Evolutionary conservation across 2,329 filamentous ascomycete genomes (phyloP), one percentile per base, ranked within the genome.

Genomic region (Penicillium brevicompactum): DNA sequence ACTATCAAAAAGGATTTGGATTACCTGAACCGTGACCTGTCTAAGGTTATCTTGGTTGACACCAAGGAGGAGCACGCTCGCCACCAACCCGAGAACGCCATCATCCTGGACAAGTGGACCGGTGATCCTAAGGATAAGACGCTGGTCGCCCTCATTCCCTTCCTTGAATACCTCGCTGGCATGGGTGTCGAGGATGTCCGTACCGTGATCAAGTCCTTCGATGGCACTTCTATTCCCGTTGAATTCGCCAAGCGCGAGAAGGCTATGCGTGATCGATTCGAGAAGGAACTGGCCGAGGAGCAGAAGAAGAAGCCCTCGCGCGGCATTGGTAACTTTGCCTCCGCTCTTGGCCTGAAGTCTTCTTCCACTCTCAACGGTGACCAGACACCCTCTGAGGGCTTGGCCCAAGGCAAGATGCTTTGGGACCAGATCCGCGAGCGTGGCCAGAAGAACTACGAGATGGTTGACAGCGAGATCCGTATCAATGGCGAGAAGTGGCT

Each of bases 401-500:
- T 94, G 58, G 87, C 89, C 2, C 87, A 96, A 75, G 94, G 93
- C 67, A 99, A 97, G 84, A 97, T 97, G 91, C 80, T 97, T 63
- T 92, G 92, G 76, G 94, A 99, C 70, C 87, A 96, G 74, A 92
- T 94, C 48, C 87, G 94, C 47, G 94, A 99, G 78, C 85, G 92
- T 47, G 94, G 94, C 32, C 90, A 92, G 77, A 88, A 88, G 73
- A 89, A 92, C 75, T 99, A 97, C 76, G 86, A 96, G 79, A 78
- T 87, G 64, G 83, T 97, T 59, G 93, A 97, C 75, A 88, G 87
- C 76, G 89, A 96, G 78, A 96, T 99, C 66, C 84, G 89, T 45
- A 89, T 95, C 74, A 94, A 97, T 71, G 94, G 92, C 49, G 91
- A 93, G 74, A 91, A 93, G 78, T 97, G 92, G 91, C 81, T 99